phyloP scores from a whole-genome alignment of 108 stramenopile genomes.

The Nitzschia sp. region DNA sequence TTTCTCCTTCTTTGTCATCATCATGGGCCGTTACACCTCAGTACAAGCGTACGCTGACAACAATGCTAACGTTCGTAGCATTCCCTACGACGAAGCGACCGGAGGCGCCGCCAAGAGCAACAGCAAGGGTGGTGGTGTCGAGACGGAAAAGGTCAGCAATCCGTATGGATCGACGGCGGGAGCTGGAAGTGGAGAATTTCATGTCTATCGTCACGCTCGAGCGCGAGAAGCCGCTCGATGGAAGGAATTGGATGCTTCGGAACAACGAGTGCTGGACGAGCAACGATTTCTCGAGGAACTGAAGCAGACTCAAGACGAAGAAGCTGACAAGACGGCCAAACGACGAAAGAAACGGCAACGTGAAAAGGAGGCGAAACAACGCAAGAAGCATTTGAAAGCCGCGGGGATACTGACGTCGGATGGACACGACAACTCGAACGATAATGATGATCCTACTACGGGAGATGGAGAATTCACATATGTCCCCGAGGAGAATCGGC shows the following conservation, averaged over 20 bases:
- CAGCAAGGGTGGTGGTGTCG: constrained; percentile 21
- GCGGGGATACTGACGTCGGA: constrained; percentile 42
- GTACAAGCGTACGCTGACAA: constrained; percentile 88
- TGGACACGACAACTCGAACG: constrained; percentile 6
- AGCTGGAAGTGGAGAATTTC: constrained; percentile 88
- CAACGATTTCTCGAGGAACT: constrained; percentile 50
- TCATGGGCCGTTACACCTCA: constrained; percentile 87
- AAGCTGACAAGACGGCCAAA: constrained; percentile 60
- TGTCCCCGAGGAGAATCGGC: constrained; percentile 23
- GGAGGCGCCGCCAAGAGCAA: constrained; percentile 26
- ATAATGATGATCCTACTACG: not conserved
- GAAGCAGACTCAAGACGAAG: constrained; percentile 22
- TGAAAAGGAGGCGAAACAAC: constrained; percentile 81
- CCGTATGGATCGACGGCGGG: constrained; percentile 89
- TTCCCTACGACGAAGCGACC: constrained; percentile 78
- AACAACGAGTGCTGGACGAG: constrained; percentile 45
- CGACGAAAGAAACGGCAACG: constrained; percentile 73
- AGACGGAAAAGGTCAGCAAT: constrained; percentile 86
- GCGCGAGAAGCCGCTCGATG: constrained; percentile 78
- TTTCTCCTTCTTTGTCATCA: no score
- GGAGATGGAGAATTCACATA: constrained; percentile 55
- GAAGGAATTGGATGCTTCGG: constrained; percentile 58
- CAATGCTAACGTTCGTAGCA: constrained; percentile 66
- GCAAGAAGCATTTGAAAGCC: constrained; percentile 73
- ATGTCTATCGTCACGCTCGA: constrained; percentile 89